Evolutionary conservation across 2,329 filamentous ascomycete genomes (phyloP).

Genomic region (Claviceps maximensis): DNA sequence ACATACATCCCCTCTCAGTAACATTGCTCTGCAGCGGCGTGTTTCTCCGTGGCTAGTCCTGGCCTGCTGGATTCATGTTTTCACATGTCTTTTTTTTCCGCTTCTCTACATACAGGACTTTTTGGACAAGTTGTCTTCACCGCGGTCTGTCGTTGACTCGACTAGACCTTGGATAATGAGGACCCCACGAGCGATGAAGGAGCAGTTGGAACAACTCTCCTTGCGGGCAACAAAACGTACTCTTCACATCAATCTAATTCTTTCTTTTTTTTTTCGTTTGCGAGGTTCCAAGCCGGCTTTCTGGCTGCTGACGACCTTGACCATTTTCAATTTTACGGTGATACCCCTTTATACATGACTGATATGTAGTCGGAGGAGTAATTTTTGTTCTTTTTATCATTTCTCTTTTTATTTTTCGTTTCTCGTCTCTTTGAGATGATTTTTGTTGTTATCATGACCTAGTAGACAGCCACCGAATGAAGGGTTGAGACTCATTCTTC

Average conservation of each 20-base stretch:
- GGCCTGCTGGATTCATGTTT: slow-evolving; percentile 13
- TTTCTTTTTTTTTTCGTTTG: slow-evolving; percentile 10
- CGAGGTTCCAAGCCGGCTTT: slow-evolving; percentile 5
- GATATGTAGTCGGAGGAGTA: not conserved
- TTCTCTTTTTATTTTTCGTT: not conserved
- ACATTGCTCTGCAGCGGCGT: slow-evolving; percentile 3
- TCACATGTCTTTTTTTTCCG: slow-evolving; percentile 7
- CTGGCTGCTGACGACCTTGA: slow-evolving; percentile 8
- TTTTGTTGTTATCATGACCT: too few species aligned
- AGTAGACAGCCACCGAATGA: too few species aligned
- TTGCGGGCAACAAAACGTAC: not conserved
- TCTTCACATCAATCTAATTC: not conserved
- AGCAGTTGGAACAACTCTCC: not conserved
- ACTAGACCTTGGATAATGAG: not conserved
- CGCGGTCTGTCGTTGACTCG: not conserved
- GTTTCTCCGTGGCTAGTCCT: slow-evolving; percentile 8
- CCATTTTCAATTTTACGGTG: slow-evolving; percentile 20
- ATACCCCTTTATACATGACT: slow-evolving; percentile 17
- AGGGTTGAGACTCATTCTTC: too few species aligned
- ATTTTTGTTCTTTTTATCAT: not conserved
- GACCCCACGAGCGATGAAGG: not conserved
- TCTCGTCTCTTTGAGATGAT: not conserved
- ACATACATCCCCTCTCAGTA: slow-evolving; percentile 8
- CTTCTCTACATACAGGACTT: slow-evolving; percentile 6
- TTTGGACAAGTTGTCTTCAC: slow-evolving; percentile 14